phyloP scores from a whole-genome alignment of 2,329 filamentous ascomycete species.

The Monilinia vaccinii-corymbosi region DNA sequence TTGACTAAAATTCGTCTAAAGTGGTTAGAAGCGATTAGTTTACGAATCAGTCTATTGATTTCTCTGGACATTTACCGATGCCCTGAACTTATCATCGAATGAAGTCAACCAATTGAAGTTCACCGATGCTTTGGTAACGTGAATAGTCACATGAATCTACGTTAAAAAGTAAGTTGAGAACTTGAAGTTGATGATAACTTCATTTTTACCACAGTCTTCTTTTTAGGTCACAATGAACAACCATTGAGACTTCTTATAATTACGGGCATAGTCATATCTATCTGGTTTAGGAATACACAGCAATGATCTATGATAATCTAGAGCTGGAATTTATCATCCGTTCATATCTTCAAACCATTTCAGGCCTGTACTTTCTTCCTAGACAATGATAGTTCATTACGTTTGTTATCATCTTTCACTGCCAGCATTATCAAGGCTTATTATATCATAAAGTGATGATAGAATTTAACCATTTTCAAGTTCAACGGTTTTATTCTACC shows the following conservation, averaged over 20 bases:
- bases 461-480: background rate
- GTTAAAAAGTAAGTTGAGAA: background rate
- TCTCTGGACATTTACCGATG: background rate
- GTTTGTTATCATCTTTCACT: background rate
- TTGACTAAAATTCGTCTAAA: background rate
- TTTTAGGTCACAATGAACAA: background rate
- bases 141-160: background rate
- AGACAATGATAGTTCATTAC: background rate
- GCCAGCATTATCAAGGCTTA: background rate
- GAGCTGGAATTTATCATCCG: background rate
- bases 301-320: background rate
- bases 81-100: background rate
- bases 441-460: background rate
- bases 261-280: background rate
- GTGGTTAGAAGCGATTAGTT: background rate
- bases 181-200: background rate
- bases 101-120: background rate
- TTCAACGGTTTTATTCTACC: background rate
- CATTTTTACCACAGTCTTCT: background rate
- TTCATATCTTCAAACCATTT: background rate
- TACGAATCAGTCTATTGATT: background rate
- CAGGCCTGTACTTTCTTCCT: background rate
- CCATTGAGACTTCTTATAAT: background rate
- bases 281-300: background rate
- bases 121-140: background rate